phyloP scores from a whole-genome alignment of 2,329 filamentous ascomycete species.

The Fusarium luffae region DNA sequence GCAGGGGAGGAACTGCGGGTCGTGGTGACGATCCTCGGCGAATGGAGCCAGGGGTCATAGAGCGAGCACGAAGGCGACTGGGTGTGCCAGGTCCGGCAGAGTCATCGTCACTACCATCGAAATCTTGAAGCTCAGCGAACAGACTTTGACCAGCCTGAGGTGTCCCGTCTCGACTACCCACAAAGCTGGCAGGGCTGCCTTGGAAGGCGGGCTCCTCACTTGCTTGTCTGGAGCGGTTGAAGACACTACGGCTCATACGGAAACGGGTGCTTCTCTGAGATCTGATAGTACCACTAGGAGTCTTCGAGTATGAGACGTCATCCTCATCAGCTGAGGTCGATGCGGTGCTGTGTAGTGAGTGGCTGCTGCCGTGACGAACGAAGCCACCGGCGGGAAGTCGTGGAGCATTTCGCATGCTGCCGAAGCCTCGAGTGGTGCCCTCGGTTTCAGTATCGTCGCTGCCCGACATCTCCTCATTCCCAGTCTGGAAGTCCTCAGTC shows the following conservation, averaged over 20 bases:
- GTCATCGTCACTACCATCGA: slow-evolving; percentile 80
- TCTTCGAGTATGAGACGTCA: slow-evolving; percentile 66
- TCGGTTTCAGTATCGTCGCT: slow-evolving; percentile 95
- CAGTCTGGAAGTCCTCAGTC: slow-evolving; percentile 95
- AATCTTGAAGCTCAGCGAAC: slow-evolving; percentile 87
- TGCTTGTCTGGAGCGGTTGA: slow-evolving; percentile 67
- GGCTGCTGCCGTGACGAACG: slow-evolving; percentile 62
- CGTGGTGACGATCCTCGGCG: slow-evolving; percentile 58
- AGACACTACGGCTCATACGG: slow-evolving; percentile 72
- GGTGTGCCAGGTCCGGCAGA: slow-evolving; percentile 68
- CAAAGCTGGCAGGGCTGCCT: slow-evolving; percentile 69
- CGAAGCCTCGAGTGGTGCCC: slow-evolving; percentile 60
- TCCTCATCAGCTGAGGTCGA: slow-evolving; percentile 87
- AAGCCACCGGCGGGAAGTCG: slow-evolving; percentile 52
- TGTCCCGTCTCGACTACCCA: slow-evolving; percentile 61
- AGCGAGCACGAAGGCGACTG: slow-evolving; percentile 60
- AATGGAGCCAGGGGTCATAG: slow-evolving; percentile 61
- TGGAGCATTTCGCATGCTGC: slow-evolving; percentile 56
- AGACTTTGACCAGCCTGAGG: slow-evolving; percentile 76
- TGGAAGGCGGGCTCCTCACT: slow-evolving; percentile 69
- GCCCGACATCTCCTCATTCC: slow-evolving; percentile 80
- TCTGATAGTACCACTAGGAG: slow-evolving; percentile 68
- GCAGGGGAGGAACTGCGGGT: slow-evolving; percentile 61
- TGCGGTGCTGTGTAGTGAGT: slow-evolving; percentile 86
- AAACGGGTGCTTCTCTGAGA: slow-evolving; percentile 76